phyloP scores from a whole-genome alignment of 306 rosid genomes.

The Delonix regia region DNA sequence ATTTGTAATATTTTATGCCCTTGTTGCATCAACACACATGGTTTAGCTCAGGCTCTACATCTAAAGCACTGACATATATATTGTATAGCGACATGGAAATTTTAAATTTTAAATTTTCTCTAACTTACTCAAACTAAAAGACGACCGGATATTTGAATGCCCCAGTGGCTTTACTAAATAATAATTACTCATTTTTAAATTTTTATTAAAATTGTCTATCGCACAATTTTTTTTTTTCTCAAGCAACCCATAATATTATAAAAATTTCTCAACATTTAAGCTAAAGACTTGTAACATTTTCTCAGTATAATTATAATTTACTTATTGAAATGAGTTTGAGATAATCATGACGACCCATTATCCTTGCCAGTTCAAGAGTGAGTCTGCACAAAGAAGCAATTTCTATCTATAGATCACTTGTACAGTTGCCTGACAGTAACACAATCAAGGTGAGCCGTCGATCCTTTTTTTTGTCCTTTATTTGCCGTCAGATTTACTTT shows the following conservation, averaged over 20 bases:
- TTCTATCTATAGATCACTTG: background rate
- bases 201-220: too few species aligned
- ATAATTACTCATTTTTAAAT: too few species aligned
- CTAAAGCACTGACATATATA: too few species aligned
- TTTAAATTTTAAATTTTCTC: background rate
- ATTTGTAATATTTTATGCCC: too few species aligned
- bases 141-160: background rate
- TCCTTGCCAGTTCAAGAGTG: constrained; percentile 22
- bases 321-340: background rate
- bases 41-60: background rate
- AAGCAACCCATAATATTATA: too few species aligned
- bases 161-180: background rate
- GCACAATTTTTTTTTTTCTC: too few species aligned
- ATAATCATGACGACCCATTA: constrained; percentile 1
- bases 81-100: background rate
- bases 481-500: background rate
- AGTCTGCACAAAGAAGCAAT: constrained; percentile 10
- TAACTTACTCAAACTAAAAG: background rate
- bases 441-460: background rate
- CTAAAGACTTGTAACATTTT: too few species aligned
- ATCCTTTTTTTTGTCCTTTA: constrained; percentile 7
- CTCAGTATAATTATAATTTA: background rate
- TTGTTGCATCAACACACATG: background rate
- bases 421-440: constrained; percentile 1
- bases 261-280: too few species aligned